Base-by-base conservation (phyloP, 2,329 filamentous ascomycete genomes). In the Botrytis elliptica region DNA sequence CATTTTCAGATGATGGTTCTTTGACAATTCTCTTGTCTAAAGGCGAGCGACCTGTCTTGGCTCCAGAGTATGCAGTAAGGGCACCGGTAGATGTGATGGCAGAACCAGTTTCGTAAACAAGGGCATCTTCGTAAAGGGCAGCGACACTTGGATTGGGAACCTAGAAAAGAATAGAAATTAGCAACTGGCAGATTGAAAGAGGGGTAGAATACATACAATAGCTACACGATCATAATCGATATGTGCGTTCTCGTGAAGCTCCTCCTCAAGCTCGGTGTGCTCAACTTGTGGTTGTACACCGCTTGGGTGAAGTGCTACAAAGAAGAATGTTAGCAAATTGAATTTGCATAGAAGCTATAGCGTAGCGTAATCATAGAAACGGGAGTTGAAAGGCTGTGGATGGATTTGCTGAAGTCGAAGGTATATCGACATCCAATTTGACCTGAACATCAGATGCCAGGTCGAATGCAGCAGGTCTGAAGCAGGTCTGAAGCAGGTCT, bases 141-240 rank as follows among this genome's bases (percentile, higher is more conserved):
- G 96, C 92, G 75, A 98, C 96, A 73, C 95, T 79, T 66, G 79
- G 95, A 86, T 99, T 98, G 85, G 94, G 93, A 75, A 91, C 89
- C 88, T 90, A 76, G 25, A 69, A 42, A 72, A 55, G 52, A 63
- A 29, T n/a, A 22, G 52, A 40, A 42, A 70, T 71, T 71, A 73
- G 59, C 68, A 76, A 60, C 55, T 74, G 59, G 46, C 71, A 60
- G 49, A 52, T 57, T 42, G 25, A 14, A 60, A 49, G 62, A 59
- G 25, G 74, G 36, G 44, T 40, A n/a, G 46, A 63, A 29, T 67
- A 83, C 93, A 84, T 89, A 97, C 95, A 88, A 99, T 99, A 77
- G 96, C 93, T 81, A 99, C 96, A 82, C 94, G 93, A 85, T 98
- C 93, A 84, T 98, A 99, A 88, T 99, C 96, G 82, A 99, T 99